Base-by-base conservation (phyloP, 2,329 filamentous ascomycete species). In the Penicillium thymicola region DNA sequence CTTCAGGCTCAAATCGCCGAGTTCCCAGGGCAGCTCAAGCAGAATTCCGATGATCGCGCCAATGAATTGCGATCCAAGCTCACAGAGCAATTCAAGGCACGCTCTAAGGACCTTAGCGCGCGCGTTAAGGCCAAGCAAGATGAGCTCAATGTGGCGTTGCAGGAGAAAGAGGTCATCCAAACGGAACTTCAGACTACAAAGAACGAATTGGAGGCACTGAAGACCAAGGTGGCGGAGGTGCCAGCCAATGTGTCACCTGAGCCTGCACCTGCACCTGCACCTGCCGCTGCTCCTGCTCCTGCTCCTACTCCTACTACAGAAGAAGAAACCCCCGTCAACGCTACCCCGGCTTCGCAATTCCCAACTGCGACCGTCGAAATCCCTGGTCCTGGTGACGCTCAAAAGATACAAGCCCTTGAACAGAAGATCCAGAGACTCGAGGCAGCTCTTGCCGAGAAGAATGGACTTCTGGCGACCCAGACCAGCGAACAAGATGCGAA, bases 131-230 rank as follows among this genome's bases (percentile, higher is more conserved):
- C 81, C 42, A 80, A 80, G 61, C 77, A 82, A 52, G 63, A 67
- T 10, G 78, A 83, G 47, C 69, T 81, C 8, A 77, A 81, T 53
- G 66, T 72, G 6, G 73, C 76, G 16, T 65, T 78, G 7, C 78
- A 85, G 10, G 86, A 94, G 70, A 92, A 90, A 72, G 80, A 85
- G 18, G 79, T 79, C 2, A 79, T 90, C n/a, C 84, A 90, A 61
- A 77, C 84, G 55, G 86, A 92, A 66, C 77, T 96, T 13, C 80
- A 86, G 50, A 76, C 78, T 10, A 82, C 82, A 1, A 82, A 85
- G 54, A 77, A 81, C 6, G 85, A 91, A 65, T 80, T 89, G 41
- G 68, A 68, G 30, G 55, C 61, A 3, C 55, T 75, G 36, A 77
- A 76, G 63, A 52, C 62, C 43, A 88, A 91, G 54, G 79, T 84